Evolutionary conservation across 2,329 filamentous ascomycete species (phyloP).

Genomic region (Fusarium sp.): DNA sequence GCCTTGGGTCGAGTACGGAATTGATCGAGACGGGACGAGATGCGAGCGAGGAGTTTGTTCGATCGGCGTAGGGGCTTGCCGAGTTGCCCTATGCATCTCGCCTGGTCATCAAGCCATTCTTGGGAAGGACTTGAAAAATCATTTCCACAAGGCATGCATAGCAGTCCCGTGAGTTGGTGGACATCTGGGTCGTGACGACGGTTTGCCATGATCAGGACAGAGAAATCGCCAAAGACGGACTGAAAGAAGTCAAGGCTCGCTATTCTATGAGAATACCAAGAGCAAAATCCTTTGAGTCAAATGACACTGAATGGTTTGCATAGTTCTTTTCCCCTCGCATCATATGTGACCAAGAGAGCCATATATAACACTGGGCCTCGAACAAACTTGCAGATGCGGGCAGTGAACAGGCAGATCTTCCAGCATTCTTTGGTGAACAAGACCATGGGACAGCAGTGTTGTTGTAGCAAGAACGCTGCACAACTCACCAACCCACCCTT

Average conservation of each 20-base stretch:
- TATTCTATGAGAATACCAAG: conserved; percentile 7
- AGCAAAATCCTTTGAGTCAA: neutral
- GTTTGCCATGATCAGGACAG: conserved; percentile 16
- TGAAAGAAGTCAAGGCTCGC: conserved; percentile 1
- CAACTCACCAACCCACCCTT: neutral
- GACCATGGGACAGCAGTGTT: neutral
- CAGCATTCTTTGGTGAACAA: conserved; percentile 11
- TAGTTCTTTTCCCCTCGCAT: neutral
- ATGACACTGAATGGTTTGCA: neutral
- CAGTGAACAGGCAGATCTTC: neutral
- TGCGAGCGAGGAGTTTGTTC: conserved; percentile 47
- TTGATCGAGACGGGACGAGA: conserved; percentile 46
- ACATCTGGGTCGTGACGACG: conserved; percentile 28
- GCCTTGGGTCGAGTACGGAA: conserved; percentile 39
- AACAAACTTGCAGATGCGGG: neutral
- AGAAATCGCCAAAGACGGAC: neutral
- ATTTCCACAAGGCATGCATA: conserved; percentile 49
- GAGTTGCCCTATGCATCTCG: conserved; percentile 36
- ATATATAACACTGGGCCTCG: conserved; percentile 20
- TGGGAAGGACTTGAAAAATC: conserved; percentile 44
- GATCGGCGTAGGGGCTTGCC: conserved; percentile 44
- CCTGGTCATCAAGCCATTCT: conserved; percentile 53
- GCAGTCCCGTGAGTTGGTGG: conserved; percentile 49
- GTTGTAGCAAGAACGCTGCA: neutral
- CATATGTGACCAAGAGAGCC: neutral